These are phyloP conservation scores for Phytophthora quininea DNA, from an alignment of 352 stramenopile genomes.

Conservation along the genomic window DNA sequence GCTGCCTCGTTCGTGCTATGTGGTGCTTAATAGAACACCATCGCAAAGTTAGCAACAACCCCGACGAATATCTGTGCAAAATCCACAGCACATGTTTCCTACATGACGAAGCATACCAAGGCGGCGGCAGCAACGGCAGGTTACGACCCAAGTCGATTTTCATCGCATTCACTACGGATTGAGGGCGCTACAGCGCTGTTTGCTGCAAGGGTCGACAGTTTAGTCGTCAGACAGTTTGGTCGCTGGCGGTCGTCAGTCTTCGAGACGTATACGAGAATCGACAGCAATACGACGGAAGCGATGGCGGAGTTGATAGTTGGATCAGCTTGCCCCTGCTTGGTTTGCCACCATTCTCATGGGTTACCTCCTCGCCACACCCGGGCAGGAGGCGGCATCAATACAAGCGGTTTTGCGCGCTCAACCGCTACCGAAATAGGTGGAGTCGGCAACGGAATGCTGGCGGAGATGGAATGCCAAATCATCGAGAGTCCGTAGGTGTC, in stretches of 20 bases:
- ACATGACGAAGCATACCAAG: constrained; percentile 7
- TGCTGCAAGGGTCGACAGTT: constrained; percentile 4
- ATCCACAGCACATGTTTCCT: background rate
- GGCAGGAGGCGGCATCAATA: too few species aligned
- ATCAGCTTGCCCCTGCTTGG: background rate
- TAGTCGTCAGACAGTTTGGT: constrained; percentile 20
- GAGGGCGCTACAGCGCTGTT: constrained; percentile 18
- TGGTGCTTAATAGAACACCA: constrained; percentile 16
- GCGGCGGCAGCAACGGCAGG: background rate
- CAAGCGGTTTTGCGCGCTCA: background rate
- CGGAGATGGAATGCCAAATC: background rate
- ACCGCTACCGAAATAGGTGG: too few species aligned
- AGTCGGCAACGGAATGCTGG: background rate
- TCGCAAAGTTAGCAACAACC: background rate
- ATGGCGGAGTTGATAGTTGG: constrained; percentile 3
- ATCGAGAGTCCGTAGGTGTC: background rate
- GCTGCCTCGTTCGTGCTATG: constrained; percentile 7
- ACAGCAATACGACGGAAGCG: constrained; percentile 1
- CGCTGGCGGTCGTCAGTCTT: constrained; percentile 14
- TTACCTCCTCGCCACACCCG: background rate
- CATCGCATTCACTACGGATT: background rate
- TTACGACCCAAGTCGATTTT: constrained; percentile 1
- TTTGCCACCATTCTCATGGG: background rate
- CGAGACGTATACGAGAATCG: constrained; percentile 14
- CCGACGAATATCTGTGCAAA: constrained; percentile 19